phyloP scores from a whole-genome alignment of 352 stramenopile species.

The Globisporangium polare region DNA sequence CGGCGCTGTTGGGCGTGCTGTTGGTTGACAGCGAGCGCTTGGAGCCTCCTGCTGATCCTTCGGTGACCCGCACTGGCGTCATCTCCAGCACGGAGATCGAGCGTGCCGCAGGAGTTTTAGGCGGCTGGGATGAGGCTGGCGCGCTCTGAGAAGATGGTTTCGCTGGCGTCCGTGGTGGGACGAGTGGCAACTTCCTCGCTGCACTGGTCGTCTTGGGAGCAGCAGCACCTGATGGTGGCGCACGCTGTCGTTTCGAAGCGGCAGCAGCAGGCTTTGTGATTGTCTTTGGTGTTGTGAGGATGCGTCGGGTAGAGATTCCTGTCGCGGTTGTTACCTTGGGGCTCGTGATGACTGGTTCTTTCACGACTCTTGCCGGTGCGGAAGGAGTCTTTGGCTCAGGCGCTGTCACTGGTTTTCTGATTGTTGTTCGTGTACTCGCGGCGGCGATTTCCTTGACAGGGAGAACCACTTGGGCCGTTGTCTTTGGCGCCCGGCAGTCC shows the following conservation, averaged over 20 bases:
- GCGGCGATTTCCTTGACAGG: background rate
- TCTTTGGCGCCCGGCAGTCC: conserved; percentile 32
- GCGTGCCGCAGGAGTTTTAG: background rate
- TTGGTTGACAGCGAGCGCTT: conserved; percentile 8
- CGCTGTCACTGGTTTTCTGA: background rate
- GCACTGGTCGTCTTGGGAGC: background rate
- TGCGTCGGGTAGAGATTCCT: conserved; percentile 7
- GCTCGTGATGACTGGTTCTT: background rate
- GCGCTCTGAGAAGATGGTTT: background rate
- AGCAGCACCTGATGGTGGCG: background rate
- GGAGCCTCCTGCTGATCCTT: background rate
- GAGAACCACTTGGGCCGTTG: conserved; percentile 14
- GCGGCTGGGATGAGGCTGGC: background rate
- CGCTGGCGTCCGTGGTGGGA: conserved; percentile 5
- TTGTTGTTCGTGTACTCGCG: background rate
- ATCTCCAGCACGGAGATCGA: conserved; percentile 16
- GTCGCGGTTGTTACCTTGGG: background rate
- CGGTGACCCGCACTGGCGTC: conserved; percentile 15
- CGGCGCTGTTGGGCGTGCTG: background rate
- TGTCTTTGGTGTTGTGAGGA: conserved; percentile 14
- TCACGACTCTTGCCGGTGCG: background rate
- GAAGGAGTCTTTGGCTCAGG: conserved; percentile 6
- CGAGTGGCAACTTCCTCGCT: conserved; percentile 14
- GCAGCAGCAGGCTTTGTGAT: conserved; percentile 6
- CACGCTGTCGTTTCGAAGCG: conserved; percentile 10